Percentiles rank a stretch among this genome's conserved stretches.
These are phyloP conservation scores for Colletotrichum karsti DNA, from an alignment of 2,329 filamentous ascomycete species.

Conservation along the genomic window DNA sequence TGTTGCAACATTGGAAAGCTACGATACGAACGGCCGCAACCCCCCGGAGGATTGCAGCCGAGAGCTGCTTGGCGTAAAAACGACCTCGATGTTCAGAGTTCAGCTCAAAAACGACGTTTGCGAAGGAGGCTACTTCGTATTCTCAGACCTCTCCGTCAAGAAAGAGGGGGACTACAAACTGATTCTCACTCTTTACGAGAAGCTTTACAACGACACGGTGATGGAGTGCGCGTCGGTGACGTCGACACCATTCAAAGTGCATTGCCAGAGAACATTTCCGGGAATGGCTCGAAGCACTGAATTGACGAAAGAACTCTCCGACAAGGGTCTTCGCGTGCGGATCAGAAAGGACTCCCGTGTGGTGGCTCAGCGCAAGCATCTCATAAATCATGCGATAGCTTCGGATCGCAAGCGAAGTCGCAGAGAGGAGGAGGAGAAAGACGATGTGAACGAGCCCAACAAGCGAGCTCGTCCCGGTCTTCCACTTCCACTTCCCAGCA, in stretches of 20 bases:
- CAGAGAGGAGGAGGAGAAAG: neutral
- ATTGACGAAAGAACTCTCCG: slow-evolving; percentile 82
- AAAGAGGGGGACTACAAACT: slow-evolving; percentile 77
- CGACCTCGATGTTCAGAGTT: slow-evolving; percentile 83
- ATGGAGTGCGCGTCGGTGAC: slow-evolving; percentile 33
- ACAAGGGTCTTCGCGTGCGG: slow-evolving; percentile 85
- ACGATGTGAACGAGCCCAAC: no score
- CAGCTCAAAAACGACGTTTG: slow-evolving; percentile 77
- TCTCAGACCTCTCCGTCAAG: slow-evolving; percentile 85
- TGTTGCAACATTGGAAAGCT: slow-evolving; percentile 50
- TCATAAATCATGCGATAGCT: slow-evolving; percentile 2
- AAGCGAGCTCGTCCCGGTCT: no score
- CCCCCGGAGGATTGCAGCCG: slow-evolving; percentile 47
- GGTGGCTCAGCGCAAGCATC: slow-evolving; percentile 55
- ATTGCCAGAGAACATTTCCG: slow-evolving; percentile 74
- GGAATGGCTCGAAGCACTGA: slow-evolving; percentile 83
- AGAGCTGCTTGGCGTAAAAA: slow-evolving; percentile 73
- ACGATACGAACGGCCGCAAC: slow-evolving; percentile 45
- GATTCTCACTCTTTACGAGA: slow-evolving; percentile 79
- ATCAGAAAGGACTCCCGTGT: slow-evolving; percentile 83
- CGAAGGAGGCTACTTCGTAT: slow-evolving; percentile 91
- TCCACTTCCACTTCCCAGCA: no score
- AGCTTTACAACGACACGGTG: slow-evolving; percentile 29
- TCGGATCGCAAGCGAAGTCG: neutral
- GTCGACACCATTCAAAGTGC: slow-evolving; percentile 75